Evolutionary conservation across 495 filamentous ascomycete species (phyloP).

Genomic region (Chaetomium fimeti): DNA sequence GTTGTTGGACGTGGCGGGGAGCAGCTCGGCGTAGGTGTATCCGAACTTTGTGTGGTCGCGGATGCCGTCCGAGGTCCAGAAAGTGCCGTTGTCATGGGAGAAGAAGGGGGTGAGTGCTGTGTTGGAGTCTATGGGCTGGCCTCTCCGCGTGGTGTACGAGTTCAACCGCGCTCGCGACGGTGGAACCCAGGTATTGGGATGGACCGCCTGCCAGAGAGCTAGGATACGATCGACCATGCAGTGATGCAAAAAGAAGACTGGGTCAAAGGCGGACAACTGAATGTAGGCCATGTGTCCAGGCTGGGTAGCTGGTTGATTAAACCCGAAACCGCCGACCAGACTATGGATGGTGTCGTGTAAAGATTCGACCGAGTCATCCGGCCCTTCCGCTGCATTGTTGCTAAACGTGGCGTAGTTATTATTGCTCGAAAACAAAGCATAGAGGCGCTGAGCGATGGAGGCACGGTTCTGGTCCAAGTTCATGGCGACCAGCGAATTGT

Average conservation of each 20-base stretch:
- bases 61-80: slow-evolving; percentile 51
- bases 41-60: slow-evolving; percentile 49
- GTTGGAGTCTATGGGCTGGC: slow-evolving; percentile 41
- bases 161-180: slow-evolving; percentile 46
- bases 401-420: slow-evolving; percentile 58
- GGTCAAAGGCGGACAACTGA: slow-evolving; percentile 69
- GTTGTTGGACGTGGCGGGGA: slow-evolving; percentile 18
- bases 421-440: slow-evolving; percentile 59
- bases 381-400: slow-evolving; percentile 53
- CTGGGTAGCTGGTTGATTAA: slow-evolving; percentile 24
- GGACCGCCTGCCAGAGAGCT: slow-evolving; percentile 69
- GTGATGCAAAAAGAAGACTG: slow-evolving; percentile 70
- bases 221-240: slow-evolving; percentile 65
- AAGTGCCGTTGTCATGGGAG: slow-evolving; percentile 40
- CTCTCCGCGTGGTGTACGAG: slow-evolving; percentile 53
- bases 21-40: slow-evolving; percentile 63
- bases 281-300: slow-evolving; percentile 64
- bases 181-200: slow-evolving; percentile 57
- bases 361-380: slow-evolving; percentile 59
- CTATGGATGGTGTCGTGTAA: slow-evolving; percentile 66
- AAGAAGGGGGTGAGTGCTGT: slow-evolving; percentile 52
- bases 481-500: slow-evolving; percentile 50
- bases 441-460: slow-evolving; percentile 52
- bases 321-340: slow-evolving; percentile 46
- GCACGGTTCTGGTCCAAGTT: slow-evolving; percentile 50